These are phyloP conservation scores for Herpetospermum pedunculosum DNA, from an alignment of 306 rosid species.

Conservation along the genomic window DNA sequence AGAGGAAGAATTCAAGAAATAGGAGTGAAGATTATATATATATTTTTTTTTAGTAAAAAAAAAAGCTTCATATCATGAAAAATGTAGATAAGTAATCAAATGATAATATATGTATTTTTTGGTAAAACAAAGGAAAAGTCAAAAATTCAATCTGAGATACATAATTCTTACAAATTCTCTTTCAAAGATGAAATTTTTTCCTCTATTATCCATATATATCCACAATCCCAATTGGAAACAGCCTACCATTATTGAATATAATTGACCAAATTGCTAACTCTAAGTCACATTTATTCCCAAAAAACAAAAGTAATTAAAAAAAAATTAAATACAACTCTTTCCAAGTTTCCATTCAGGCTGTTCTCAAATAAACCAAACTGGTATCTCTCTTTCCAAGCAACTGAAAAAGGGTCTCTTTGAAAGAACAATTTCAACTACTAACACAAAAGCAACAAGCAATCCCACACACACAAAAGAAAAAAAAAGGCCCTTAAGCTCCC, in stretches of 20 bases:
- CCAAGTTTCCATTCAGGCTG: not conserved
- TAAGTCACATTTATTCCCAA: not conserved
- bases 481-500: not conserved
- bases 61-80: not conserved
- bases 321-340: not conserved
- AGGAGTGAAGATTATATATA: not conserved
- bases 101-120: not conserved
- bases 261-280: not conserved
- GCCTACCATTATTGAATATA: not conserved
- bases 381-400: constrained; percentile 9
- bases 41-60: too few relatives aligned
- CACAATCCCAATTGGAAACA: not conserved
- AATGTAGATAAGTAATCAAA: not conserved
- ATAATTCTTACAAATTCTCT: not conserved
- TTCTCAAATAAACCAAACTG: not conserved
- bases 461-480: not conserved
- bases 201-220: not conserved
- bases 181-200: not conserved
- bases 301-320: not conserved
- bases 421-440: not conserved
- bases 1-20: not conserved
- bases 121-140: not conserved
- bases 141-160: not conserved
- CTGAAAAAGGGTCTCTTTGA: not conserved
- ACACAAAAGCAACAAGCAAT: constrained; percentile 4